A percentile compares a stretch with the other conserved stretches of the same genome.
Conservation (phyloP, 805 yeast genomes). For the Starmerella apicola region DNA sequence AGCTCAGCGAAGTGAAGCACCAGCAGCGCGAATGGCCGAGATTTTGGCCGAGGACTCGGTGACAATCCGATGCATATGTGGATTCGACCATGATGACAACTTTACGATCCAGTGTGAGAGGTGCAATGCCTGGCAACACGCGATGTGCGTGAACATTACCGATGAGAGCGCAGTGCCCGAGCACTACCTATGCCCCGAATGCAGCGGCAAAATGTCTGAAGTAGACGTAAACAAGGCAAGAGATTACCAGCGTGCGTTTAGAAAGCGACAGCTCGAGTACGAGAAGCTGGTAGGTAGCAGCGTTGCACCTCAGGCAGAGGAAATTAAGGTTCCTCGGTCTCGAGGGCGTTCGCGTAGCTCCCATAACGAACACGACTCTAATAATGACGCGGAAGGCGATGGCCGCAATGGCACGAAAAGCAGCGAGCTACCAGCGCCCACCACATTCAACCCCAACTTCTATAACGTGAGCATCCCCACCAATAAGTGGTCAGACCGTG, state of each 20-base stretch:
- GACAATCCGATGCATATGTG: constrained; percentile 79
- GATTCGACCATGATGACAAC: constrained; percentile 81
- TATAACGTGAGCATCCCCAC: constrained; percentile 3
- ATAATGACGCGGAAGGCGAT: not conserved
- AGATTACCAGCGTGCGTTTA: constrained; percentile 28
- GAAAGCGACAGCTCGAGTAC: constrained; percentile 7
- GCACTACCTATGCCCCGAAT: constrained; percentile 63
- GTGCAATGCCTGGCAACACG: constrained; percentile 92
- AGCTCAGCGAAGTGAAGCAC: not conserved
- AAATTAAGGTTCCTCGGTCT: not conserved
- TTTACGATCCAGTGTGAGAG: constrained; percentile 88
- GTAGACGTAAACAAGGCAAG: constrained; percentile 36
- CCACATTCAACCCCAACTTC: constrained; percentile 2
- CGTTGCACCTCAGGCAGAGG: constrained; percentile 5
- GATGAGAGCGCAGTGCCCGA: constrained; percentile 71
- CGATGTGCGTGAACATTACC: constrained; percentile 70
- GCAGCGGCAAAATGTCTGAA: constrained; percentile 40
- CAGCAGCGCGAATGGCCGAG: constrained; percentile 6
- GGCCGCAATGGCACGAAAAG: not conserved
- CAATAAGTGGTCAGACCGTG: constrained; percentile 4
- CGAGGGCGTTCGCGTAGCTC: constrained; percentile 3
- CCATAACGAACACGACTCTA: constrained; percentile 1
- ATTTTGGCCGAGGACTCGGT: constrained; percentile 49
- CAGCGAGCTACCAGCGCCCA: not conserved
- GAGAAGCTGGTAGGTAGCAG: not conserved